Conservation (phyloP, 352 stramenopile species). For the Globisporangium iwayamae region DNA sequence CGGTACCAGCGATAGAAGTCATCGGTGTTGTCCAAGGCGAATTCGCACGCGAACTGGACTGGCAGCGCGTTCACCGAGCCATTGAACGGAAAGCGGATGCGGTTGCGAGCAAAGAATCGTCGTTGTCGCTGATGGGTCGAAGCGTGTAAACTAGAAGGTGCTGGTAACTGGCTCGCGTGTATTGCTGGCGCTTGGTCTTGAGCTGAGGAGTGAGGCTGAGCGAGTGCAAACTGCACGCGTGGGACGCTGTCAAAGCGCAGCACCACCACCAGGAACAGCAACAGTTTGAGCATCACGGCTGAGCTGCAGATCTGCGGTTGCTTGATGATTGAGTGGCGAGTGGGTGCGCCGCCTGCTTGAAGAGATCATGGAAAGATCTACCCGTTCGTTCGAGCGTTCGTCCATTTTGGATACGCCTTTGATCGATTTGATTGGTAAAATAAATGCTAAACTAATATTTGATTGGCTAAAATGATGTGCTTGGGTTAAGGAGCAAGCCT, state of each 20-base stretch:
- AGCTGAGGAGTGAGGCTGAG: background rate
- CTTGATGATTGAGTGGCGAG: background rate
- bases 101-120: background rate
- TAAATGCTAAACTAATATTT: too few species aligned
- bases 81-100: conserved; percentile 3
- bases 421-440: background rate
- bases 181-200: too few species aligned
- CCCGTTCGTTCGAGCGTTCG: too few species aligned
- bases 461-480: background rate
- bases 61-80: conserved; percentile 8
- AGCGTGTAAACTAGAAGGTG: background rate
- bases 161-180: background rate
- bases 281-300: background rate
- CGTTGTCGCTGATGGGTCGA: background rate
- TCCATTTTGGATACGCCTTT: background rate
- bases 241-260: background rate
- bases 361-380: too few species aligned
- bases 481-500: too few species aligned
- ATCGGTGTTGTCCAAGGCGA: background rate
- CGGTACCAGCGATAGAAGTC: background rate
- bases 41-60: conserved; percentile 2
- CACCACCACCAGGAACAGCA: background rate
- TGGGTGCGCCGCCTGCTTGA: too few species aligned
- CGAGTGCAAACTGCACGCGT: background rate
- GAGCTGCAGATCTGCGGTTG: background rate